Percentiles rank a stretch among this genome's conserved stretches.
These are phyloP conservation scores for Stylonectria norvegica DNA, from an alignment of 2,329 filamentous ascomycete species.

Conservation along the genomic window DNA sequence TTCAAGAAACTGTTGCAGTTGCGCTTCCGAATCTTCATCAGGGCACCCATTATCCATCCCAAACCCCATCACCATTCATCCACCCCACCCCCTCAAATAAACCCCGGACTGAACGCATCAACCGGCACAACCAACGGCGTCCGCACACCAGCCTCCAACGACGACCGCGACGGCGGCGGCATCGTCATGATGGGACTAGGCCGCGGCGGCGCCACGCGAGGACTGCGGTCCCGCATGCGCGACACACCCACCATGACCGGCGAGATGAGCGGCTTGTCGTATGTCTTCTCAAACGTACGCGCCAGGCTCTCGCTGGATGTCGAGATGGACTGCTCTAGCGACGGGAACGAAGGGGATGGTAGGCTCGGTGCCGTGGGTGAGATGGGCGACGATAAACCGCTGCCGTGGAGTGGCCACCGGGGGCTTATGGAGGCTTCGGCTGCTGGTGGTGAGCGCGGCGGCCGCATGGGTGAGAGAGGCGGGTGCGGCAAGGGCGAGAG, in stretches of 20 bases:
- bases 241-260: slow-evolving; percentile 31
- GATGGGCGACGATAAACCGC: slow-evolving; percentile 25
- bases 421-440: slow-evolving; percentile 9
- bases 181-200: slow-evolving; percentile 30
- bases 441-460: slow-evolving; percentile 11
- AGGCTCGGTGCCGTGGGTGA: slow-evolving; percentile 31
- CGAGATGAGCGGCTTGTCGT: slow-evolving; percentile 28
- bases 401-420: slow-evolving; percentile 19
- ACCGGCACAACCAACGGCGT: slow-evolving; percentile 20
- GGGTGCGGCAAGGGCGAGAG: slow-evolving; percentile 27
- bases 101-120: slow-evolving; percentile 24
- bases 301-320: slow-evolving; percentile 31
- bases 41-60: too few relatives aligned
- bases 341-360: slow-evolving; percentile 36
- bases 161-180: slow-evolving; percentile 18
- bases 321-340: slow-evolving; percentile 34
- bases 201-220: slow-evolving; percentile 29
- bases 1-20: too few relatives aligned
- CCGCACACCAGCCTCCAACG: slow-evolving; percentile 8
- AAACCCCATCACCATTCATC: too few relatives aligned
- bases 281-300: slow-evolving; percentile 29
- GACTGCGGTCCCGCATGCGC: slow-evolving; percentile 14
- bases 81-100: slow-evolving; percentile 23
- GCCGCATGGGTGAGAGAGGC: slow-evolving; percentile 4
- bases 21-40: too few relatives aligned